phyloP scores from a whole-genome alignment of 2,329 filamentous ascomycete species.

The Thielaviopsis punctulata region DNA sequence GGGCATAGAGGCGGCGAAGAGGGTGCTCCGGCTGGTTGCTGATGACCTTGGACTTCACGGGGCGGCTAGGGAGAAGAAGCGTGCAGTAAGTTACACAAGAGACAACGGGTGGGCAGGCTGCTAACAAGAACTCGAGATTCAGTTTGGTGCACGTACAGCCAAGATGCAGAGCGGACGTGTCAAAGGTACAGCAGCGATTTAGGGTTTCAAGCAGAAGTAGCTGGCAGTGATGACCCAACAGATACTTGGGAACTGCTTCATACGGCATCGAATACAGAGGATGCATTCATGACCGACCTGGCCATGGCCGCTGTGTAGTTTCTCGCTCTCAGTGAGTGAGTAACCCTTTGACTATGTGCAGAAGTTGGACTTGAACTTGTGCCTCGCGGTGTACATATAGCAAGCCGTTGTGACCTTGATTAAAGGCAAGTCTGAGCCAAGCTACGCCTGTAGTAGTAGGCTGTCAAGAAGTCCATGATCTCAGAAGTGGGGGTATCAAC shows the following conservation, averaged over 20 bases:
- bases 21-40: constrained; percentile 34
- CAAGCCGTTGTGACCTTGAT: constrained; percentile 28
- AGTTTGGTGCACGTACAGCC: constrained; percentile 67
- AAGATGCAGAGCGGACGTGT: constrained; percentile 59
- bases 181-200: constrained; percentile 39
- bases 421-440: constrained; percentile 51
- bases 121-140: constrained; percentile 35
- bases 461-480: neutral
- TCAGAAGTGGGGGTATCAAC: too few species aligned
- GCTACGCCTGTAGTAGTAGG: neutral
- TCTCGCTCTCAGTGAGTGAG: constrained; percentile 28
- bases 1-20: constrained; percentile 59
- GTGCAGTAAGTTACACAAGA: constrained; percentile 11
- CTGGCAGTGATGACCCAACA: constrained; percentile 49
- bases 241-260: constrained; percentile 55
- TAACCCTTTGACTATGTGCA: constrained; percentile 12
- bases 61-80: constrained; percentile 3
- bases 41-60: neutral
- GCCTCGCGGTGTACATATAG: constrained; percentile 12
- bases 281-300: constrained; percentile 6
- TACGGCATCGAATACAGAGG: neutral
- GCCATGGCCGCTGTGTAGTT: constrained; percentile 29
- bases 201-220: neutral
- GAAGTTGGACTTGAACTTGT: constrained; percentile 13
- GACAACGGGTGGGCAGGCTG: neutral